Percentiles rank a stretch among this genome's conserved stretches.
phyloP scores from a whole-genome alignment of 805 yeast species.

The Candida chilensis region DNA sequence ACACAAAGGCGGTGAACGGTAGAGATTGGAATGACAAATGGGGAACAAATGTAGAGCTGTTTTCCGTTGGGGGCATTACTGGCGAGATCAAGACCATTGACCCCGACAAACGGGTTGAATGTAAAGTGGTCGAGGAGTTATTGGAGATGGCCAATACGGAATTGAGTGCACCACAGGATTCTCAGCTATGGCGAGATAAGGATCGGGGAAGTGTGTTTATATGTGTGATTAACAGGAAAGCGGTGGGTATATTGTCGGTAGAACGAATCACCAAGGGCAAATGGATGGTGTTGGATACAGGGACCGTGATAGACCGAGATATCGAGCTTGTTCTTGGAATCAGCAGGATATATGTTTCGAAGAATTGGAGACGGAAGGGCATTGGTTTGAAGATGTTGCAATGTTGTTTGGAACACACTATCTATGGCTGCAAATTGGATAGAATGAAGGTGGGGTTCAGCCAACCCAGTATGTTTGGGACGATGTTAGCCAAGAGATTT shows the following conservation, averaged over 20 bases:
- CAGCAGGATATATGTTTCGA: constrained; percentile 34
- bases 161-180: constrained; percentile 28
- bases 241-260: constrained; percentile 48
- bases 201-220: constrained; percentile 30
- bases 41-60: constrained; percentile 11
- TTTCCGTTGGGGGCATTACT: constrained; percentile 3
- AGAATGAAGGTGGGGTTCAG: constrained; percentile 52
- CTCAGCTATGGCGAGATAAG: constrained; percentile 17
- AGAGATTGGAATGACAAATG: constrained; percentile 32
- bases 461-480: constrained; percentile 64
- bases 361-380: constrained; percentile 37
- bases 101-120: constrained; percentile 8
- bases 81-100: constrained; percentile 12
- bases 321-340: constrained; percentile 26
- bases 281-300: constrained; percentile 54
- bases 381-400: constrained; percentile 37
- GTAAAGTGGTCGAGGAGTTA: constrained; percentile 18
- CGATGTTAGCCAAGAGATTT: constrained; percentile 44
- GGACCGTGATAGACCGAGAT: constrained; percentile 37
- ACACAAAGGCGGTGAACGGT: constrained; percentile 38
- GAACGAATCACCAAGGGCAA: constrained; percentile 36
- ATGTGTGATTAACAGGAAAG: constrained; percentile 31
- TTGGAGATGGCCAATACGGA: constrained; percentile 49
- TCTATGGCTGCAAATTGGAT: constrained; percentile 38
- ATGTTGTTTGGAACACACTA: constrained; percentile 28